Evolutionary conservation across 768 basidiomycete species (phyloP), one percentile per base, ranked within the genome.

Genomic region (Tephrocybe sp.): DNA sequence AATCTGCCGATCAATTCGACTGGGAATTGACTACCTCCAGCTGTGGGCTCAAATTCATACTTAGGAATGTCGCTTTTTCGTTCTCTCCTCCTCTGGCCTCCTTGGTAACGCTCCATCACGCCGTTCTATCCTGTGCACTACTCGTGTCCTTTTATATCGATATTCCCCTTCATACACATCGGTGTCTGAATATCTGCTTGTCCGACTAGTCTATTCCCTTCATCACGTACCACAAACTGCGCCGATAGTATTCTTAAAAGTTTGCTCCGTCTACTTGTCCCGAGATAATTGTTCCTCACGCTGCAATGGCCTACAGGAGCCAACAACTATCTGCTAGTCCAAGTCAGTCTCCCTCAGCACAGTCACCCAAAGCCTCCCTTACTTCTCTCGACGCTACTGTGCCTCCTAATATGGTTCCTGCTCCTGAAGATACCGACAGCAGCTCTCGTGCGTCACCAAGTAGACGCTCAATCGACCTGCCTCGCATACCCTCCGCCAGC

Each of bases 401-500:
- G 58, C 64, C 13, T 60, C 67, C 36, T 56, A n/a, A n/a, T n/a
- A 66, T 58, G 67, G 72, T 66, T 59, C 69, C 53, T 45, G 65
- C 55, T 40, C 62, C 59, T 42, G 67, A 67, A 30, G 62, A 62
- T 23, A 54, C 39, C 46, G 58, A 63, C 30, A 59, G 60, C 39
- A 72, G 72, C 58, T 59, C 68, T 5, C 69, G 72, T 8, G 66
- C 70, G n/a, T 80, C 79, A 12, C 79, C 80, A 8, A 75, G 65
- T 56, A 74, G 72, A 53, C 67, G 72, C 42, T 68, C 74, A 13
- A 68, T 73, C 36, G 79, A 80, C 63, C 72, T 79, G 45, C 76
- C 80, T 54, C 77, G 80, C 45, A 73, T 72, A 43, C 67, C 72
- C 39, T 75, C 78, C 12, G 76, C 80, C 41, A 79, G 83, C 52